phyloP scores from a whole-genome alignment of 192 early-diverging fungal species.

The Hyaloraphidium curvatum region DNA sequence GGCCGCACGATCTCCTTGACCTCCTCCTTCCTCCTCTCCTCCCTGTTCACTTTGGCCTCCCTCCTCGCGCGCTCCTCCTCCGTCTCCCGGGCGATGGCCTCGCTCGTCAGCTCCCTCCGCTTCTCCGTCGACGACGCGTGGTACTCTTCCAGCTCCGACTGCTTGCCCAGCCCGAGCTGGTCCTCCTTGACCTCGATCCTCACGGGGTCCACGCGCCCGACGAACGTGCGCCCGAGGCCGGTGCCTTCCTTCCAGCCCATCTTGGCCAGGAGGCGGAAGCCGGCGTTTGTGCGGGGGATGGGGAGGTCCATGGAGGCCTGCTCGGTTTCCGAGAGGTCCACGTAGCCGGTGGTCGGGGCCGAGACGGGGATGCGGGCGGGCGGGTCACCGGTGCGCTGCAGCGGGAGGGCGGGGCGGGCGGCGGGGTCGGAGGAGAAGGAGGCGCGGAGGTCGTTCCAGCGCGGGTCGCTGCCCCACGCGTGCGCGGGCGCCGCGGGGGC shows the following conservation, averaged over 20 bases:
- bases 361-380: no score
- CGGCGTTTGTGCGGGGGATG: conserved; percentile 36
- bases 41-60: conserved; percentile 14
- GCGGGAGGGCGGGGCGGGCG: no score
- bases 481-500: no score
- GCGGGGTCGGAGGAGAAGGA: no score
- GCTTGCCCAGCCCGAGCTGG: conserved; percentile 41
- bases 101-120: conserved; percentile 39
- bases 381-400: no score
- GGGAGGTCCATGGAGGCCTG: conserved; percentile 35
- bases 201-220: conserved; percentile 53
- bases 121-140: conserved; percentile 34
- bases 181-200: conserved; percentile 44
- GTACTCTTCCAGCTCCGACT: conserved; percentile 29
- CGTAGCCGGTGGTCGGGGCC: conserved; percentile 5
- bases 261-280: conserved; percentile 42
- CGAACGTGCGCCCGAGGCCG: conserved; percentile 36
- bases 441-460: no score
- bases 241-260: conserved; percentile 50
- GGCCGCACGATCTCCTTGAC: conserved; percentile 34
- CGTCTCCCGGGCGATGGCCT: conserved; percentile 43
- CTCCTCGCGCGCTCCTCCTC: conserved; percentile 27
- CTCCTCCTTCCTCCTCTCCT: conserved; percentile 11
- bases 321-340: conserved; percentile 6
- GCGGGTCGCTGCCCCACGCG: no score